Conservation (phyloP, 495 filamentous ascomycete species). For the Neurospora discreta region DNA sequence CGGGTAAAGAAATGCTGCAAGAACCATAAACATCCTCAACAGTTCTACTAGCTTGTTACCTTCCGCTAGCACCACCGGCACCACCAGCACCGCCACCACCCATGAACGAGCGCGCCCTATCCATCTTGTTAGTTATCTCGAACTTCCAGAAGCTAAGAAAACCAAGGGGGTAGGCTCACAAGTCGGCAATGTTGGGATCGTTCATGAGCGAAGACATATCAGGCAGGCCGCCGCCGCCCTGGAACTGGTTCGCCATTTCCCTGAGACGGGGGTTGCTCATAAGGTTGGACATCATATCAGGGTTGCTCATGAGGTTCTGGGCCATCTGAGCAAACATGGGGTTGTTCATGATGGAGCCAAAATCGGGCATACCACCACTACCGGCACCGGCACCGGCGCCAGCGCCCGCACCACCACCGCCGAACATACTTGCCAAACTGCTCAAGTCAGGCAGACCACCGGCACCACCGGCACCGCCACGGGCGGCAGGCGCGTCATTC, state of each 20-base stretch:
- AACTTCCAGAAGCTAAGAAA: neutral
- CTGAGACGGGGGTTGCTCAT: slow-evolving; percentile 89
- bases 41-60: neutral
- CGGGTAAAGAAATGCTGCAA: neutral
- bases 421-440: slow-evolving; percentile 62
- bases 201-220: slow-evolving; percentile 75
- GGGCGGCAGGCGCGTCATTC: slow-evolving; percentile 25
- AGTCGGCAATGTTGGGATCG: slow-evolving; percentile 82
- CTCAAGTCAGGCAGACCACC: slow-evolving; percentile 30
- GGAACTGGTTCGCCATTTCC: slow-evolving; percentile 66
- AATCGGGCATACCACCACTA: slow-evolving; percentile 71
- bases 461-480: slow-evolving; percentile 26
- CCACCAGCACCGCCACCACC: slow-evolving; percentile 35
- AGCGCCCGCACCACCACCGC: slow-evolving; percentile 40
- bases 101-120: slow-evolving; percentile 70
- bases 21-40: neutral
- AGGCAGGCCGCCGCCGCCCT: slow-evolving; percentile 71
- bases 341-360: slow-evolving; percentile 81
- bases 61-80: slow-evolving; percentile 26
- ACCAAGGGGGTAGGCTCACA: slow-evolving; percentile 49
- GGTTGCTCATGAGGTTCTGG: slow-evolving; percentile 93
- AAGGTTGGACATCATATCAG: slow-evolving; percentile 73
- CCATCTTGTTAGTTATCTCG: neutral
- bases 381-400: slow-evolving; percentile 40
- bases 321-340: slow-evolving; percentile 96